phyloP scores from a whole-genome alignment of 2,329 filamentous ascomycete species.

The Helotiales sp. region DNA sequence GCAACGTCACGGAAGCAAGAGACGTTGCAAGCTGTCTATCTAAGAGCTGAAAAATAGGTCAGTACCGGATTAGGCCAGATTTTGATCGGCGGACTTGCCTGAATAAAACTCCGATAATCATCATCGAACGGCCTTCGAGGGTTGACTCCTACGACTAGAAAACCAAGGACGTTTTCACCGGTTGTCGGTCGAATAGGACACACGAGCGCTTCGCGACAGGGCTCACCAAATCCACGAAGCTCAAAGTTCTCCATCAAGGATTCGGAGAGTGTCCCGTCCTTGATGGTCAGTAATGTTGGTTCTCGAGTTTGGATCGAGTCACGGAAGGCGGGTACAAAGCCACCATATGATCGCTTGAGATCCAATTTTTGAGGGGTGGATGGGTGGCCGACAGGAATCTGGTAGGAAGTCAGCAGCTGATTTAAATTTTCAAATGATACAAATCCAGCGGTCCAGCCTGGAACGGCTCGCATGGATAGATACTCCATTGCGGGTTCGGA shows the following conservation, averaged over 20 bases:
- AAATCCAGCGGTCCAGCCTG: not conserved
- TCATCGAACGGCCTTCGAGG: slow-evolving; percentile 74
- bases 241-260: slow-evolving; percentile 69
- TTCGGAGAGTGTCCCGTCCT: slow-evolving; percentile 66
- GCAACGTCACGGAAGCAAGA: slow-evolving; percentile 78
- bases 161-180: slow-evolving; percentile 67
- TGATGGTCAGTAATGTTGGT: slow-evolving; percentile 69
- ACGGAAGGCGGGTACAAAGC: slow-evolving; percentile 77
- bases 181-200: slow-evolving; percentile 71
- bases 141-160: slow-evolving; percentile 73
- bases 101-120: slow-evolving; percentile 71
- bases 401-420: not conserved
- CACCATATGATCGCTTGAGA: slow-evolving; percentile 69
- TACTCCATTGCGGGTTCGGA: no score
- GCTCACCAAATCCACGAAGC: slow-evolving; percentile 73
- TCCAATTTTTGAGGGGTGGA: slow-evolving; percentile 68
- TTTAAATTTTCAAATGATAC: not conserved
- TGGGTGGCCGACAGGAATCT: slow-evolving; percentile 64
- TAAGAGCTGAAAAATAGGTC: slow-evolving; percentile 50
- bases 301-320: slow-evolving; percentile 71
- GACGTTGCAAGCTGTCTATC: slow-evolving; percentile 74
- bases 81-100: not conserved
- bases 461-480: not conserved
- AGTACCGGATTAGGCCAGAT: slow-evolving; percentile 62
- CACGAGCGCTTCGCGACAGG: slow-evolving; percentile 71